Evolutionary conservation across 345 rosid species (phyloP), one percentile per base, ranked within the genome.

Genomic region (Euphorbia lathyris): DNA sequence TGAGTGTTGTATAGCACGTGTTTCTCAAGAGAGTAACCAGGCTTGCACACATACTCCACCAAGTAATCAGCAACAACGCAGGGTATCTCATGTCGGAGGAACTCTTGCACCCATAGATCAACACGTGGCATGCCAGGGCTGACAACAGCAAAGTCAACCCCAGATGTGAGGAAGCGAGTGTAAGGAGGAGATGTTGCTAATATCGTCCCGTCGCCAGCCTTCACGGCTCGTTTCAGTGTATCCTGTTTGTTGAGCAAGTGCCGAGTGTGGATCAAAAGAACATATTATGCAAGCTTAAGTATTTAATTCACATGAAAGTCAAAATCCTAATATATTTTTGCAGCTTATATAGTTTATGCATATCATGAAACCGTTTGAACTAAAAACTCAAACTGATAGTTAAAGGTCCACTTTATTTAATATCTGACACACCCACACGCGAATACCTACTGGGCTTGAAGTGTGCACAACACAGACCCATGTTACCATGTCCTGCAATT

Each of bases 141-240:
- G 65, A 92, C 76, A 52, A 96, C 61, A 1, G 96, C 99, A 20
- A 83, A 96, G 82, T 92, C 93, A 2, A 89, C 86, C 60, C 87
- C 88, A 51, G 87, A 74, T 45, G 84, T 76, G 38, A 96, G 84
- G 80, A 86, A 87, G n/a, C 94, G 90, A 7, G 80, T 82, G 75
- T 96, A 96, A 57, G 99, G 99, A 19, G 99, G 97, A 68, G 96
- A 92, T 17, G 98, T 92, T 68, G 99, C 98, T 75, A 96, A 71
- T 72, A 96, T 83, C 0, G 84, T 81, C 75, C 99, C 99, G 69
- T 85, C 97, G 60, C 97, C 99, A 20, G 99, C 93, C 83, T 96
- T 92, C 83, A 92, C 88, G 2, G 74, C 96, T 14, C 98, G 90
- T 84, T 96, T 96, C 78, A 96, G 68, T 4, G 98, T 96, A 69